phyloP scores from a whole-genome alignment of 164 flowering plant species.

The Stephania cephalantha region DNA sequence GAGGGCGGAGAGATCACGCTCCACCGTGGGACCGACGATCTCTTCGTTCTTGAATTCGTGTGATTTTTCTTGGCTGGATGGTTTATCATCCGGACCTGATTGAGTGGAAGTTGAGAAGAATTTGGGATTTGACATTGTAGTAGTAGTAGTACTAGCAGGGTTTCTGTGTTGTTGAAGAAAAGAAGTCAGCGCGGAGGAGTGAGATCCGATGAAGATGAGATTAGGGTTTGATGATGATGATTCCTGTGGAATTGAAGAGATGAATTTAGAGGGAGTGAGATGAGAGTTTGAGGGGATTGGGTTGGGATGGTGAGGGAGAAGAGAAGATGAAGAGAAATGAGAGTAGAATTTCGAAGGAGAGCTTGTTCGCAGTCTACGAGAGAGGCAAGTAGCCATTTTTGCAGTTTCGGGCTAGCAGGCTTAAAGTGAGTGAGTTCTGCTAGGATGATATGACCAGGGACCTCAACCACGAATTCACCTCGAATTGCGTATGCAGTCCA shows the following conservation, averaged over 20 bases:
- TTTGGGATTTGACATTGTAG: not conserved
- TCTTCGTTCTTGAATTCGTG: constrained; percentile 27
- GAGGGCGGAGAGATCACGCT: constrained; percentile 28
- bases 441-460: too few relatives aligned
- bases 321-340: constrained; percentile 4
- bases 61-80: constrained; percentile 4
- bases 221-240: constrained; percentile 13
- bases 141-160: not conserved
- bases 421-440: too few relatives aligned
- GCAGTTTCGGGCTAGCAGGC: too few relatives aligned
- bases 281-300: not conserved
- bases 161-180: constrained; percentile 1
- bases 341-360: not conserved
- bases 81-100: not conserved
- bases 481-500: too few relatives aligned
- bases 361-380: constrained; percentile 11
- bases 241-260: not conserved
- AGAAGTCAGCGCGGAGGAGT: constrained; percentile 2
- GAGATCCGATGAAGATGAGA: constrained; percentile 12
- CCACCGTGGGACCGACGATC: constrained; percentile 34
- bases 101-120: constrained; percentile 14
- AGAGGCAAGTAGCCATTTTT: constrained; percentile 16
- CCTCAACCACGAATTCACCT: too few relatives aligned
- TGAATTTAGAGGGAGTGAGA: constrained; percentile 3
- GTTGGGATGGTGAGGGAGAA: not conserved